A percentile compares a stretch with the other conserved stretches of the same genome.
These are phyloP conservation scores for Phytophthora syringae DNA, from an alignment of 352 stramenopile species.

Conservation along the genomic window DNA sequence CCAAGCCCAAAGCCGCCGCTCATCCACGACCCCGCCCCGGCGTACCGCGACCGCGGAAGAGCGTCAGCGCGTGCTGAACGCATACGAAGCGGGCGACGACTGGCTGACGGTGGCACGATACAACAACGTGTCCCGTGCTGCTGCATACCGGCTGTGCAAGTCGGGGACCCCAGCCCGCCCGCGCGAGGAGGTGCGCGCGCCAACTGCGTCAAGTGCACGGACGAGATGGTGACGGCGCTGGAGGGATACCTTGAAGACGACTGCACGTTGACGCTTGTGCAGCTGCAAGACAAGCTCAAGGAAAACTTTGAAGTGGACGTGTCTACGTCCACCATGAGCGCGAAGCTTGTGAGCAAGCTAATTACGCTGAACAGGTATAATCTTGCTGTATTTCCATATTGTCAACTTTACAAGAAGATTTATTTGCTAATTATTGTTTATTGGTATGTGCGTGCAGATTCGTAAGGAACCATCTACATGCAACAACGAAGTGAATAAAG, in stretches of 20 bases:
- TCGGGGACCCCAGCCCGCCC: no score
- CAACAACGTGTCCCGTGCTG: conserved; percentile 9
- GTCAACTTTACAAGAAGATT: not conserved
- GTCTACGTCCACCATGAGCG: not conserved
- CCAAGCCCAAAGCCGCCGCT: not conserved
- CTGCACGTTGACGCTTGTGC: conserved; percentile 7
- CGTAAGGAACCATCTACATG: not conserved
- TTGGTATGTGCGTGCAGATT: not conserved
- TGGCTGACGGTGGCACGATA: conserved; percentile 6
- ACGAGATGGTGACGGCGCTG: conserved; percentile 8
- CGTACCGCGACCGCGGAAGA: conserved; percentile 5
- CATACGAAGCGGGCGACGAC: conserved; percentile 1
- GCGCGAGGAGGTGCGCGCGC: no score
- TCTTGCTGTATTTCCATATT: not conserved
- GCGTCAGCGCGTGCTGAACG: conserved; percentile 3
- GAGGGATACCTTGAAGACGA: conserved; percentile 2
- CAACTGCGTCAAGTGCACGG: conserved; percentile 10
- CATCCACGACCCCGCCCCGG: not conserved
- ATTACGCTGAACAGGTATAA: not conserved
- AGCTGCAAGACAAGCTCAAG: not conserved
- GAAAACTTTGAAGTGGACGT: not conserved
- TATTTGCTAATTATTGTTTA: not conserved
- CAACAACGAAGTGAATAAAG: not conserved
- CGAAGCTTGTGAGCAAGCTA: not conserved
- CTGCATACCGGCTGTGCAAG: conserved; percentile 6